Evolutionary conservation across 2,329 filamentous ascomycete species (phyloP), one percentile per base, ranked within the genome.

Genomic region (Tolypocladium inflatum): DNA sequence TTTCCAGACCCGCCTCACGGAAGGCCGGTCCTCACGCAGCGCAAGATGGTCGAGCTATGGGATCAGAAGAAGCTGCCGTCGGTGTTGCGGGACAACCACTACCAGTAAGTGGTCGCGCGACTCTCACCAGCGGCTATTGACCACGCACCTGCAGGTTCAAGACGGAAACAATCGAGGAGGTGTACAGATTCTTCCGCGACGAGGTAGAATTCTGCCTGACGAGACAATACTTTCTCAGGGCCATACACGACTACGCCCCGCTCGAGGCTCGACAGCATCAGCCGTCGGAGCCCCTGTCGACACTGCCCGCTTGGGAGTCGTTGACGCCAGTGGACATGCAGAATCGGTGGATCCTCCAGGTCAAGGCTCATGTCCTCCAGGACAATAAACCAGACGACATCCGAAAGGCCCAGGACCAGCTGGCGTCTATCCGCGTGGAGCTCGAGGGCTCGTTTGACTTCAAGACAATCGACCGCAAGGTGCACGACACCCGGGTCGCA

Each of bases 311-410:
- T 0, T 82, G 77, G 71, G 72, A 77, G 3, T 67, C 71, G 0
- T 70, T 84, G 9, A 69, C 75, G 2, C 77, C 76, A 0, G 70
- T 82, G 19, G 81, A 83, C 63, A 68, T 74, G 43, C 74, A 77
- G 55, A 72, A 74, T 55, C 71, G 75, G 41, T 86, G 83, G 83
- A 75, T 83, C 55, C 71, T 87, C 37, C 76, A 76, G 41, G 78
- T 84, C 58, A 82, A 77, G 59, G 70, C 76, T 2, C 75, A 81
- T 55, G 80, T 85, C 2, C 62, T 77, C 9, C 81, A 85, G 59
- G 81, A 84, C 56, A 81, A 76, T 62, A 78, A 81, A 55, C 82
- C 82, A 0, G 81, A 83, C 42, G 81, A 82, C 65, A 75, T 85
- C 37, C 74, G 78, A 51, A 78, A 82, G 62, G 82, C 75, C 0